A percentile compares a stretch with the other conserved stretches of the same genome.
Evolutionary conservation across 768 basidiomycete genomes (phyloP).

Genomic region (Boletus huronensis): DNA sequence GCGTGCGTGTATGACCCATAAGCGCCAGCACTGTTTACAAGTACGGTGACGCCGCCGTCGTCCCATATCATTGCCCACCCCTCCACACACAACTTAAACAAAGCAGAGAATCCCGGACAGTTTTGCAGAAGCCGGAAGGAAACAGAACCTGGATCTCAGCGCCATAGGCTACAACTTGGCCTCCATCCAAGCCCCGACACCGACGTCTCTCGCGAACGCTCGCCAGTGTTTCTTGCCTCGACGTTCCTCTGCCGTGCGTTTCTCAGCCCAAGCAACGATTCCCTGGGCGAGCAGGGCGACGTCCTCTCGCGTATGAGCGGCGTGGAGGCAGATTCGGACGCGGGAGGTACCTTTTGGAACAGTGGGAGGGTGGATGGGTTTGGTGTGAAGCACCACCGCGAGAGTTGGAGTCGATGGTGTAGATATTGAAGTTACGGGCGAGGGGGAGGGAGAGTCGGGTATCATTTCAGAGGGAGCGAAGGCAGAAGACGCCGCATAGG

Average conservation of each 20-base stretch:
- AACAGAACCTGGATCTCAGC: not conserved
- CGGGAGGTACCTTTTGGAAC: conserved; percentile 85
- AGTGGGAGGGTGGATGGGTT: conserved; percentile 83
- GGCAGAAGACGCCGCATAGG: conserved; percentile 7
- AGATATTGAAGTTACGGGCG: not conserved
- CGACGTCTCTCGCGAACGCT: conserved; percentile 10
- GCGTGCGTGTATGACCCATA: not conserved
- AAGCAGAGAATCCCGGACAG: not conserved
- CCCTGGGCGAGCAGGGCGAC: conserved; percentile 54
- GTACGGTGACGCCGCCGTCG: not conserved
- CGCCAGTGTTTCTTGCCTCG: conserved; percentile 7
- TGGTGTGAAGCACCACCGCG: conserved; percentile 53
- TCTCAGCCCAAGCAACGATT: conserved; percentile 40
- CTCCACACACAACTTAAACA: too few species aligned
- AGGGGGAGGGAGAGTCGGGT: not conserved
- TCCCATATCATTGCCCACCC: not conserved
- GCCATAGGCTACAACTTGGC: conserved; percentile 19
- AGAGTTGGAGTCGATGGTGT: conserved; percentile 2
- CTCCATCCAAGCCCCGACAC: conserved; percentile 28
- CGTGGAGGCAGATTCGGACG: conserved; percentile 85
- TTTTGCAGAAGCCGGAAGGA: too few species aligned
- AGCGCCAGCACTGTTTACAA: not conserved
- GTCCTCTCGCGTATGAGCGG: conserved; percentile 64
- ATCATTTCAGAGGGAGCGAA: not conserved
- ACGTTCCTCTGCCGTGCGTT: conserved; percentile 7